A percentile compares a stretch with the other conserved stretches of the same genome.
phyloP scores from a whole-genome alignment of 257 asterid species.

The Plantago elongata region DNA sequence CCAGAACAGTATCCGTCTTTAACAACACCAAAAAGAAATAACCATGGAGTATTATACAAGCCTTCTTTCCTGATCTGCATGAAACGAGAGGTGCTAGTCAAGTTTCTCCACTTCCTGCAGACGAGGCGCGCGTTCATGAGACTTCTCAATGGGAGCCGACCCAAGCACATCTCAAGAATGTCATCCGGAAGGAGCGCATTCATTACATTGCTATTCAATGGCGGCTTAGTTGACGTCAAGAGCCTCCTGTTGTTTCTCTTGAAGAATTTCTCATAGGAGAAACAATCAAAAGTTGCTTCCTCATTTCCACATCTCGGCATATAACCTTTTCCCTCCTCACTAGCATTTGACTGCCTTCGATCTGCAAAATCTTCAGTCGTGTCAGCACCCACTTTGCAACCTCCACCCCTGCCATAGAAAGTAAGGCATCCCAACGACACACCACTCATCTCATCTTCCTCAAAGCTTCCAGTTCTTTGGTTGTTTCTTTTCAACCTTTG shows the following conservation, averaged over 20 bases:
- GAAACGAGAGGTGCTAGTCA: conserved; percentile 60
- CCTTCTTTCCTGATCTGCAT: conserved; percentile 77
- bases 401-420: conserved; percentile 75
- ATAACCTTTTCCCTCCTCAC: conserved; percentile 61
- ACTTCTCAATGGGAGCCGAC: conserved; percentile 68
- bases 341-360: conserved; percentile 63
- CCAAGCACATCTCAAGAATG: conserved; percentile 83
- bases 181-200: conserved; percentile 78
- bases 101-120: conserved; percentile 86
- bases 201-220: conserved; percentile 36
- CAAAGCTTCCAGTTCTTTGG: conserved; percentile 42
- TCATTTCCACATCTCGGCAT: conserved; percentile 42
- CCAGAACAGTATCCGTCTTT: conserved; percentile 82
- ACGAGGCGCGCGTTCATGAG: conserved; percentile 88
- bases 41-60: conserved; percentile 63
- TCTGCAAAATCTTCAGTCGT: conserved; percentile 63
- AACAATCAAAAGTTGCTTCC: conserved; percentile 61
- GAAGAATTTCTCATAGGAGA: conserved; percentile 68
- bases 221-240: conserved; percentile 30
- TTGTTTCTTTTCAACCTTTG: conserved; percentile 64
- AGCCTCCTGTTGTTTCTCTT: conserved; percentile 46
- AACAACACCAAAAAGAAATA: conserved; percentile 80
- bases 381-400: conserved; percentile 93
- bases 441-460: conserved; percentile 49
- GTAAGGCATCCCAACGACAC: conserved; percentile 75